A percentile compares a stretch with the other conserved stretches of the same genome.
These are phyloP conservation scores for Penicillium maclennaniae DNA, from an alignment of 495 filamentous ascomycete genomes.

Conservation along the genomic window DNA sequence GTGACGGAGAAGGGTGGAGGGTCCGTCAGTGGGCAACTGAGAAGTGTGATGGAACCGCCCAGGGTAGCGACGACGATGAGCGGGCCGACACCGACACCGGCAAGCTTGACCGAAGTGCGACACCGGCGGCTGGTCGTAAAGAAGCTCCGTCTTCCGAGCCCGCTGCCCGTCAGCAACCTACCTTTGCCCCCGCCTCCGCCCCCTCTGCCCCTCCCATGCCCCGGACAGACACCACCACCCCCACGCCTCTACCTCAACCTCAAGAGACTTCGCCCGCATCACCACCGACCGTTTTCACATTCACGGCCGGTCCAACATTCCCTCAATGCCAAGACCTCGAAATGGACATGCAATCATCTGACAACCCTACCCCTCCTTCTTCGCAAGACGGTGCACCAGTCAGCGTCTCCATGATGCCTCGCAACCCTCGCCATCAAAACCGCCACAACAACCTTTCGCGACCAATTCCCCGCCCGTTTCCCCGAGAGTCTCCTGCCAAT, in stretches of 20 bases:
- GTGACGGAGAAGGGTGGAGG: conserved; percentile 75
- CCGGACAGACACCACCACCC: conserved; percentile 21
- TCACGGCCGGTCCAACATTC: conserved; percentile 58
- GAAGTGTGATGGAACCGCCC: conserved; percentile 61
- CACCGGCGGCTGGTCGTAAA: conserved; percentile 58
- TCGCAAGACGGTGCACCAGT: conserved; percentile 39
- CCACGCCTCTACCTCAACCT: conserved; percentile 12
- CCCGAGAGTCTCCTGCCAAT: conserved; percentile 44
- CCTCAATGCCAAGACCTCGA: conserved; percentile 61
- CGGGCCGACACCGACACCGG: conserved; percentile 48
- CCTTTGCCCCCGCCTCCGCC: conserved; percentile 34
- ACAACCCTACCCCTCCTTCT: conserved; percentile 31
- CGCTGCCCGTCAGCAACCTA: conserved; percentile 26
- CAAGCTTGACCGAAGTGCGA: conserved; percentile 53
- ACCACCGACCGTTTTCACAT: conserved; percentile 60
- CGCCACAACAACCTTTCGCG: conserved; percentile 45
- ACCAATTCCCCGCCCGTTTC: conserved; percentile 39
- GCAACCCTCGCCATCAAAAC: conserved; percentile 47
- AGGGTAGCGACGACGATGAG: conserved; percentile 67
- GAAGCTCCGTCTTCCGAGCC: conserved; percentile 35
- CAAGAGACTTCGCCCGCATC: conserved; percentile 27
- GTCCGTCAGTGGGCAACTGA: conserved; percentile 84
- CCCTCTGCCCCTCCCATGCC: conserved; percentile 35
- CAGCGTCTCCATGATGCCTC: conserved; percentile 50
- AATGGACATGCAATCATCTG: conserved; percentile 54